These are phyloP conservation scores for Solanum paucissectum DNA, from an alignment of 257 asterid species.

Conservation along the genomic window DNA sequence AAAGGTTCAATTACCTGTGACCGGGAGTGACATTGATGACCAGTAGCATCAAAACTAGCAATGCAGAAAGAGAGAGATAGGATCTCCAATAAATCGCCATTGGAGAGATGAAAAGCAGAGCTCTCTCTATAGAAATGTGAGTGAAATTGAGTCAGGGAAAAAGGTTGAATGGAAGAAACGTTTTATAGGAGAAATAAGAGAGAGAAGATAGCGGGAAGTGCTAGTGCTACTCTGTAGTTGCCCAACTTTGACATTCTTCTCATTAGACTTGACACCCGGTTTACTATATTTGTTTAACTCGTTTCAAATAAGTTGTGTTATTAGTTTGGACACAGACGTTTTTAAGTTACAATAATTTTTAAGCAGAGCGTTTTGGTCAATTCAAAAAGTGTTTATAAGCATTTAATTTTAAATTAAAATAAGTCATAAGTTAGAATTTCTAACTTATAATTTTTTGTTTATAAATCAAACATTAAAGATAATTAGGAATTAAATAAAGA, in stretches of 20 bases:
- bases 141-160: conserved; percentile 16
- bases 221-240: neutral
- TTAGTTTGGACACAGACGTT: neutral
- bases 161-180: conserved; percentile 23
- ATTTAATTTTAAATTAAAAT: too few species aligned
- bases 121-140: neutral
- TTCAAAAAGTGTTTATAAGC: neutral
- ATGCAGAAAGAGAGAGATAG: conserved; percentile 7
- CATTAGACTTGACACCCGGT: neutral
- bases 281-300: neutral
- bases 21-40: conserved; percentile 18
- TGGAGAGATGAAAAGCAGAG: conserved; percentile 2
- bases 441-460: too few species aligned
- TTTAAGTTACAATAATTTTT: neutral
- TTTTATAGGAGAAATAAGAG: conserved; percentile 27
- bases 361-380: neutral
- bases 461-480: neutral
- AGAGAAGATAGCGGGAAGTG: conserved; percentile 1
- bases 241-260: neutral
- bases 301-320: too few species aligned
- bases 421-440: too few species aligned
- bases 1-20: conserved; percentile 29
- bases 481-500: neutral
- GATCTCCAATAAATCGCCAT: conserved; percentile 35
- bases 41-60: conserved; percentile 24